phyloP scores from a whole-genome alignment of 305 asterid genomes.

The Rubia tinctorum region DNA sequence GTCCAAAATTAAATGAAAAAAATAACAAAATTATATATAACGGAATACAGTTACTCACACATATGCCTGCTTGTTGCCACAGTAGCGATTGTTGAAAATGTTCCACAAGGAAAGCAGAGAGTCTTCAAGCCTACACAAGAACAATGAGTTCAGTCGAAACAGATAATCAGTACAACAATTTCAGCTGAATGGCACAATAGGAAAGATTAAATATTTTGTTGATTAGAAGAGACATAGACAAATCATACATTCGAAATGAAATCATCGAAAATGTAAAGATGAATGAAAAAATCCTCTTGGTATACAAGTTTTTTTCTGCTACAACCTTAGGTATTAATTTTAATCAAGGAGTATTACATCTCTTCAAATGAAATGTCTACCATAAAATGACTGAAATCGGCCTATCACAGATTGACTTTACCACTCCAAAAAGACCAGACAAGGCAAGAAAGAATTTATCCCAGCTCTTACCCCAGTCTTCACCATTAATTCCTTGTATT shows the following conservation, averaged over 20 bases:
- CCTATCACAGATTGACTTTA: background rate
- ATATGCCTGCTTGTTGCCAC: conserved; percentile 56
- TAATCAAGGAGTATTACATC: background rate
- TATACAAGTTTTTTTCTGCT: background rate
- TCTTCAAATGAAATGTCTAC: background rate
- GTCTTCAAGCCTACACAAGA: conserved; percentile 70
- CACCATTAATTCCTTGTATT: background rate
- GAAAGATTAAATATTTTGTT: background rate
- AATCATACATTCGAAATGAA: background rate
- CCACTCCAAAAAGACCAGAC: background rate
- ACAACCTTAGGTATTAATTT: background rate
- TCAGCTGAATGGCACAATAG: background rate
- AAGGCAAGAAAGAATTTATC: background rate
- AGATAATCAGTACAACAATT: background rate
- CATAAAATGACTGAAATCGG: background rate
- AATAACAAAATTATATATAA: conserved; percentile 9
- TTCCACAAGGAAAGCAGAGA: conserved; percentile 67
- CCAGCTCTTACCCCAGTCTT: background rate
- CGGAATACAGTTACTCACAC: conserved; percentile 49
- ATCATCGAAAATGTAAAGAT: background rate
- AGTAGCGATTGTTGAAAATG: conserved; percentile 70
- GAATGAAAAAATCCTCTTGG: background rate
- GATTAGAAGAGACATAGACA: background rate
- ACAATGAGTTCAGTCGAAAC: conserved; percentile 2
- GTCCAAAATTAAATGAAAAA: too few relatives aligned